phyloP scores from a whole-genome alignment of 495 filamentous ascomycete genomes.

The Saxophila tyrrhenica region DNA sequence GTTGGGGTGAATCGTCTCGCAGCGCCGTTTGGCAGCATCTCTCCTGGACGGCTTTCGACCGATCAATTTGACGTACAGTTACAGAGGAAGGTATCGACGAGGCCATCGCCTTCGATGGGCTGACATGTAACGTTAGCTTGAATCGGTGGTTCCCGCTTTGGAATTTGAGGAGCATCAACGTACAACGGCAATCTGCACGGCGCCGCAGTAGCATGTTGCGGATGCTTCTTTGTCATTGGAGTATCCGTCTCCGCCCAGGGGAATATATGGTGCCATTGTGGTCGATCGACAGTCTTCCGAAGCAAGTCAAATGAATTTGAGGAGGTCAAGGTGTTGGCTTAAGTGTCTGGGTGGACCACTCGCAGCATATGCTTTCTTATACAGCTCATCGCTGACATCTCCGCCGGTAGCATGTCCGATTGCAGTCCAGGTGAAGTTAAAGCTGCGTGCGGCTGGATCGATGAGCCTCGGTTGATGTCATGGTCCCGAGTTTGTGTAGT shows the following conservation, averaged over 20 bases:
- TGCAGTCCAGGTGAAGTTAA: no score
- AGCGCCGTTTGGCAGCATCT: no score
- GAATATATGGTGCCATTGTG: constrained; percentile 19
- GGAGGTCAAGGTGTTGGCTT: no score
- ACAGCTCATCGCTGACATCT: background rate
- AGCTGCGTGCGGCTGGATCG: background rate
- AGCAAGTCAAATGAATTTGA: no score
- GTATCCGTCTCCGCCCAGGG: constrained; percentile 27
- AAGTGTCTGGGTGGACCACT: background rate
- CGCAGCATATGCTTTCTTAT: background rate
- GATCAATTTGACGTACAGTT: no score
- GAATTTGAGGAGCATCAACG: constrained; percentile 16
- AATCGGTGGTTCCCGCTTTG: no score
- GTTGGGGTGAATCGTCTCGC: background rate
- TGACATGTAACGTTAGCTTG: background rate
- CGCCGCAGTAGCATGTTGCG: constrained; percentile 45
- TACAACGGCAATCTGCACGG: constrained; percentile 43
- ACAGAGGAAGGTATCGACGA: constrained; percentile 43
- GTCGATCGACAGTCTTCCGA: no score
- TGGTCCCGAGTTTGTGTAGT: background rate
- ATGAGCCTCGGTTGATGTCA: background rate
- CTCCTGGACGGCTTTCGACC: no score
- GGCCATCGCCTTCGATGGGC: constrained; percentile 29
- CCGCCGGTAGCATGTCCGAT: no score
- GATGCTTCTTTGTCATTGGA: constrained; percentile 37